These are phyloP conservation scores for Metschnikowia orientalis DNA, from an alignment of 805 yeast species.

Conservation along the genomic window DNA sequence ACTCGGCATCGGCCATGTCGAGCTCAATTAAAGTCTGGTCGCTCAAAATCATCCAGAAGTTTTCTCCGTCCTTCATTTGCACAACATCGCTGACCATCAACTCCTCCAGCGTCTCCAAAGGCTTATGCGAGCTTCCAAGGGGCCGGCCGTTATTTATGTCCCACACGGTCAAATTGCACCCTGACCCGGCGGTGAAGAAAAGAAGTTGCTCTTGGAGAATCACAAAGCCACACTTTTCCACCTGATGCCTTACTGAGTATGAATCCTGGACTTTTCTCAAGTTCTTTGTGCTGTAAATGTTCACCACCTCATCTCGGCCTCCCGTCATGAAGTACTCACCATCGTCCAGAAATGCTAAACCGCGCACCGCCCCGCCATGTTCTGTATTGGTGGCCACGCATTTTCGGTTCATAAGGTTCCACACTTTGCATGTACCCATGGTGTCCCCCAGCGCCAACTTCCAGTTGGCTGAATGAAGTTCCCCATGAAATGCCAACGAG, in stretches of 20 bases:
- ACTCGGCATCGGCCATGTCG: slow-evolving; percentile 30
- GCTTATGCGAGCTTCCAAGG: slow-evolving; percentile 43
- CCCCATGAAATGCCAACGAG: slow-evolving; percentile 69
- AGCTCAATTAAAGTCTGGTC: slow-evolving; percentile 73
- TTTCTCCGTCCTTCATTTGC: slow-evolving; percentile 28
- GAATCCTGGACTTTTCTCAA: slow-evolving; percentile 56
- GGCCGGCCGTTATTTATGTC: slow-evolving; percentile 46
- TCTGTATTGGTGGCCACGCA: slow-evolving; percentile 60
- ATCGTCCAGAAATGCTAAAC: slow-evolving; percentile 56
- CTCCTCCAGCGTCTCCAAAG: slow-evolving; percentile 64
- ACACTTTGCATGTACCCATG: slow-evolving; percentile 51
- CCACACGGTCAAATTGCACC: slow-evolving; percentile 66
- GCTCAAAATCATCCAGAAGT: slow-evolving; percentile 55
- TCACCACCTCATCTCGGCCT: slow-evolving; percentile 80
- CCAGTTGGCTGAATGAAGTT: slow-evolving; percentile 66
- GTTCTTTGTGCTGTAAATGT: slow-evolving; percentile 51
- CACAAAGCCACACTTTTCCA: slow-evolving; percentile 66
- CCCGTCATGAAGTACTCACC: slow-evolving; percentile 67
- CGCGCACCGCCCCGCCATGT: slow-evolving; percentile 83
- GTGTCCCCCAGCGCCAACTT: slow-evolving; percentile 67
- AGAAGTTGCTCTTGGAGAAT: slow-evolving; percentile 25
- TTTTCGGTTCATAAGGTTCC: slow-evolving; percentile 72
- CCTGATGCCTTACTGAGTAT: slow-evolving; percentile 66
- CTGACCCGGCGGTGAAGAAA: slow-evolving; percentile 76
- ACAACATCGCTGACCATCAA: slow-evolving; percentile 61